phyloP scores from a whole-genome alignment of 129 eudicot species.

The Arctium lappa region DNA sequence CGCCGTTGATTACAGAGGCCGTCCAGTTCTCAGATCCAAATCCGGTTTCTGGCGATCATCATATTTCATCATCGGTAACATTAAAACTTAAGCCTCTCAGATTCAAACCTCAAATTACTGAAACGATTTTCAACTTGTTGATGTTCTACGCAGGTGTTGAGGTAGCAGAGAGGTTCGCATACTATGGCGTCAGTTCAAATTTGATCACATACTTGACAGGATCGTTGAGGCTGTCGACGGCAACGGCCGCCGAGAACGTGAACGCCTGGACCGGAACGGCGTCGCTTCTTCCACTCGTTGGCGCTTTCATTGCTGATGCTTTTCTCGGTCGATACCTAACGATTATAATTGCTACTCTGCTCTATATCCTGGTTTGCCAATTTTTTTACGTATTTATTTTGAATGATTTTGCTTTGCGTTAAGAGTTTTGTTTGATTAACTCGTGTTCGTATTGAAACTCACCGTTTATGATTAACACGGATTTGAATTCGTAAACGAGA shows the following conservation, averaged over 20 bases:
- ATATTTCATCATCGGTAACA: slow-evolving; percentile 34
- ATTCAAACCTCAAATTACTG: neutral
- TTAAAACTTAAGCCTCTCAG: neutral
- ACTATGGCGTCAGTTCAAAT: slow-evolving; percentile 50
- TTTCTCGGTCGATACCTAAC: slow-evolving; percentile 63
- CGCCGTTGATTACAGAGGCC: slow-evolving; percentile 51
- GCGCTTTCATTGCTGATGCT: slow-evolving; percentile 60
- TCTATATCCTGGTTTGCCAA: slow-evolving; percentile 49
- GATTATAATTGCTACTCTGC: slow-evolving; percentile 48
- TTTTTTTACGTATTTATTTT: neutral
- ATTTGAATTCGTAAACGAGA: neutral
- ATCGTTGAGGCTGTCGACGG: slow-evolving; percentile 50
- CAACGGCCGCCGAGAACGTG: slow-evolving; percentile 62
- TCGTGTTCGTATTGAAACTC: neutral
- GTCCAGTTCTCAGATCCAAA: slow-evolving; percentile 45
- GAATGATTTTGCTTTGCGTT: neutral
- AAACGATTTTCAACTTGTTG: neutral
- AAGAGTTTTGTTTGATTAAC: neutral
- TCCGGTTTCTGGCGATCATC: slow-evolving; percentile 67
- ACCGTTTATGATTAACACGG: neutral
- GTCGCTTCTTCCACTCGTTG: slow-evolving; percentile 49
- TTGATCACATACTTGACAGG: slow-evolving; percentile 58
- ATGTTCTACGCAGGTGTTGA: slow-evolving; percentile 40
- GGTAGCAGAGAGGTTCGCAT: slow-evolving; percentile 62
- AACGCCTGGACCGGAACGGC: slow-evolving; percentile 65